These are phyloP conservation scores for Myrica gale DNA, from an alignment of 306 rosid species.

Conservation along the genomic window DNA sequence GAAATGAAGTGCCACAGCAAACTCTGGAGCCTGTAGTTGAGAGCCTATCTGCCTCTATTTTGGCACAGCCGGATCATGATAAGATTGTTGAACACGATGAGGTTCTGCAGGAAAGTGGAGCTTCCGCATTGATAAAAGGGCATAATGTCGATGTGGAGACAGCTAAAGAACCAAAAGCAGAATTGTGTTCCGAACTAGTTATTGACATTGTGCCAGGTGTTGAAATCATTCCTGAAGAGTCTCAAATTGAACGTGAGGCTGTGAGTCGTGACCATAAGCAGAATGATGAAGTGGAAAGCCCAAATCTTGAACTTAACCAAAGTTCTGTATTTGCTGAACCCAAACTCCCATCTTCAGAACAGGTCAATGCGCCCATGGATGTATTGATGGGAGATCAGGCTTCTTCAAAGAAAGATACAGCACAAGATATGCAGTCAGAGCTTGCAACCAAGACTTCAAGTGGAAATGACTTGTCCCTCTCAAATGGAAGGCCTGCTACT, in stretches of 20 bases:
- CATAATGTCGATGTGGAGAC: slow-evolving; percentile 27
- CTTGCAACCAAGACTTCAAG: slow-evolving; percentile 23
- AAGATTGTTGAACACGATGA: slow-evolving; percentile 30
- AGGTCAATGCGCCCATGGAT: slow-evolving; percentile 23
- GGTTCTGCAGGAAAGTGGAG: slow-evolving; percentile 26
- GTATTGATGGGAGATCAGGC: slow-evolving; percentile 29
- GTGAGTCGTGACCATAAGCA: slow-evolving; percentile 9
- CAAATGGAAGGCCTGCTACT: slow-evolving; percentile 11
- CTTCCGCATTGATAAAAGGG: slow-evolving; percentile 34
- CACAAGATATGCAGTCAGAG: slow-evolving; percentile 14
- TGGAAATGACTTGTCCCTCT: slow-evolving; percentile 9
- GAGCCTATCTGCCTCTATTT: slow-evolving; percentile 22
- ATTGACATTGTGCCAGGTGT: slow-evolving; percentile 24
- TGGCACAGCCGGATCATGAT: slow-evolving; percentile 21
- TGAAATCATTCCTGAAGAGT: slow-evolving; percentile 24
- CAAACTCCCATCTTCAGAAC: slow-evolving; percentile 26
- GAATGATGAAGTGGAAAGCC: slow-evolving; percentile 23
- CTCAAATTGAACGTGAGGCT: slow-evolving; percentile 27
- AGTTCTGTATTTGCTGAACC: slow-evolving; percentile 36
- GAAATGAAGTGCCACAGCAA: slow-evolving; percentile 27
- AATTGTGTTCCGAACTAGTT: slow-evolving; percentile 29
- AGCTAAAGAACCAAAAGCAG: slow-evolving; percentile 23
- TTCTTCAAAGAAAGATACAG: slow-evolving; percentile 17
- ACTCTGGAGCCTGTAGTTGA: slow-evolving; percentile 24
- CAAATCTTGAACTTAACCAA: slow-evolving; percentile 37